Evolutionary conservation across 2,329 filamentous ascomycete species (phyloP), one percentile per base, ranked within the genome.

Genomic region (Fusarium sp.): DNA sequence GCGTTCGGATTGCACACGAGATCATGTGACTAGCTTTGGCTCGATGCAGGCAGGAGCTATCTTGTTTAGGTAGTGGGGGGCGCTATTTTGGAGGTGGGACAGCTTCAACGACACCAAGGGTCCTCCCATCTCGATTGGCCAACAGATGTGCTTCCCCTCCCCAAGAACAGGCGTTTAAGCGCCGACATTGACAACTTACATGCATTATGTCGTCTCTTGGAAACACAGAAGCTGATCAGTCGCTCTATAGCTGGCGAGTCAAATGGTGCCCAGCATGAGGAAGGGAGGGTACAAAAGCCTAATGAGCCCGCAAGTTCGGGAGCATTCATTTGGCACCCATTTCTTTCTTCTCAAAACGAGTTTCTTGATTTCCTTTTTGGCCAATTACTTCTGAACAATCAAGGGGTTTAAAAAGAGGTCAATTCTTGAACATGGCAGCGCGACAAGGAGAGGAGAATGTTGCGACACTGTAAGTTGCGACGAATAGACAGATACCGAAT

Each of bases 381-480:
- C 47, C 25, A 30, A 18, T 61, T 53, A n/a, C 24, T 43, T 25
- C 22, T 27, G 12, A 45, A 27, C 52, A 16, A 53, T 32, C 41
- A n/a, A 34, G 24, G 58, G 48, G 43, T 25, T 47, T 43, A 25
- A 24, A 45, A 44, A 45, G 34, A 58, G 60, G 62, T 7, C 29
- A 15, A 62, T 34, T 30, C 48, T 51, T 57, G 51, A 79, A 63
- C 15, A 86, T 86, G 84, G 82, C 84, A 49, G 78, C 80, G 30
- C 77, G 79, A 67, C 81, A 80, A 41, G 85, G 84, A 54, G 84
- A 86, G 77, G 85, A 86, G 73, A 82, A 84, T 63, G 83, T 84
- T 57, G 84, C 83, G 47, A 85, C 84, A 29, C 80, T 86, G 84
- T 86, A 74, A 81, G 84, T 80, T 57, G 47, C 51, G 47, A 58